These are phyloP conservation scores for Colletotrichum noveboracense DNA, from an alignment of 2,329 filamentous ascomycete genomes.

Conservation along the genomic window DNA sequence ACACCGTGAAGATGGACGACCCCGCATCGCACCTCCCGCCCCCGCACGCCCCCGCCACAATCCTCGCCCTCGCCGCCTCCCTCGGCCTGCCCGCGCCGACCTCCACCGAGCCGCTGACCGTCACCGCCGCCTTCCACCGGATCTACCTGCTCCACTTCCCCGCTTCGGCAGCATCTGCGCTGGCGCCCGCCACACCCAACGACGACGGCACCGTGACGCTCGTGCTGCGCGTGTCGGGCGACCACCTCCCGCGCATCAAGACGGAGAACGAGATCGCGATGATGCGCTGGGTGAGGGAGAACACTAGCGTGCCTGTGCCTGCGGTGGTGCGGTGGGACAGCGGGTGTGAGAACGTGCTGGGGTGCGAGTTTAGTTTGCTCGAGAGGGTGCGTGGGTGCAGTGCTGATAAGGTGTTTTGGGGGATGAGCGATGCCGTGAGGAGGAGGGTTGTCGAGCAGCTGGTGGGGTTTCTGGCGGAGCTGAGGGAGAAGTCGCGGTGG, in stretches of 20 bases:
- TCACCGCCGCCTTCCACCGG: conserved; percentile 28
- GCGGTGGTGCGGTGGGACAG: conserved; percentile 36
- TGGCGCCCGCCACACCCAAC: neutral
- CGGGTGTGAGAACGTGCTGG: conserved; percentile 36
- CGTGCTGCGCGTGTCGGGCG: conserved; percentile 39
- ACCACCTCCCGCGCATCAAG: conserved; percentile 39
- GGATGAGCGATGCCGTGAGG: conserved; percentile 35
- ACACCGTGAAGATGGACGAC: neutral
- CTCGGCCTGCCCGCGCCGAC: conserved; percentile 23
- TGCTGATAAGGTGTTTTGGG: conserved; percentile 27
- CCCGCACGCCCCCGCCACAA: neutral
- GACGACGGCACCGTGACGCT: conserved; percentile 6
- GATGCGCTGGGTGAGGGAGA: conserved; percentile 33
- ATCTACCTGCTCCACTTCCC: conserved; percentile 29
- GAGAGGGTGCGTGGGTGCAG: conserved; percentile 30
- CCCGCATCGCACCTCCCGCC: neutral
- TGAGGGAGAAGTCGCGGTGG: neutral
- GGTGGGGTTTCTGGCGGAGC: conserved; percentile 32
- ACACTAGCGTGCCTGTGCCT: conserved; percentile 37
- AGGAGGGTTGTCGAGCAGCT: conserved; percentile 31
- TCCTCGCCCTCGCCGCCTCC: conserved; percentile 21
- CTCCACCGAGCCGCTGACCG: conserved; percentile 19
- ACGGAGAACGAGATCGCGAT: conserved; percentile 43
- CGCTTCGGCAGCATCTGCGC: neutral
- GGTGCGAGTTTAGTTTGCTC: conserved; percentile 47